Percentiles rank a stretch among this genome's conserved stretches.
Conservation (phyloP, 2,329 filamentous ascomycete genomes). For the Trichoderma lentiforme region DNA sequence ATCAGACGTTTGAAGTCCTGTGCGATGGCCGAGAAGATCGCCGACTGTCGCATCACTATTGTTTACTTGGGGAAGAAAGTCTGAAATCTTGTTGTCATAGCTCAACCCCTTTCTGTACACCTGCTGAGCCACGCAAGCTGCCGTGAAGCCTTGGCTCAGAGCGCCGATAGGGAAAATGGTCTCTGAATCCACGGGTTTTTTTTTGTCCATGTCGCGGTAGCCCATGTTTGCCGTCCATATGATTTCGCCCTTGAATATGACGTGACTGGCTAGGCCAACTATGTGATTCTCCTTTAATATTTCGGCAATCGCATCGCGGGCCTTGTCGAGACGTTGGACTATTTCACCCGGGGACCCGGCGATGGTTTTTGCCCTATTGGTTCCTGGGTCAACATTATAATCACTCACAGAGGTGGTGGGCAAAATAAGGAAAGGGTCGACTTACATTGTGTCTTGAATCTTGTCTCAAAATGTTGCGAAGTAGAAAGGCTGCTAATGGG, state of each 20-base stretch:
- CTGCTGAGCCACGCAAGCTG: background rate
- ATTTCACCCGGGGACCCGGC: background rate
- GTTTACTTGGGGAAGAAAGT: background rate
- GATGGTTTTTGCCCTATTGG: background rate
- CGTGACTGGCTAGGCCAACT: background rate
- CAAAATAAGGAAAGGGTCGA: background rate
- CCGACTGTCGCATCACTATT: background rate
- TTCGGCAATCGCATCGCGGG: background rate
- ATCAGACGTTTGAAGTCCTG: background rate
- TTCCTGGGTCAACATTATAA: background rate
- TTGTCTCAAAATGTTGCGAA: background rate
- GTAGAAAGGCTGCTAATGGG: background rate
- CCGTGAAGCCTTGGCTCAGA: background rate
- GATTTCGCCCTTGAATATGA: background rate
- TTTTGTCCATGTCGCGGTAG: background rate
- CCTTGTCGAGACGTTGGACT: background rate
- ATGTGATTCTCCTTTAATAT: background rate
- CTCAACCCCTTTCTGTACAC: background rate
- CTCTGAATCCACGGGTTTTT: background rate
- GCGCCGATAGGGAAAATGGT: background rate
- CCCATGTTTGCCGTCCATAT: background rate
- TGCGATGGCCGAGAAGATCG: constrained; percentile 4
- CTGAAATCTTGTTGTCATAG: background rate
- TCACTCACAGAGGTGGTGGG: background rate
- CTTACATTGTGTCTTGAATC: background rate